Evolutionary conservation across 331 rosid genomes (phyloP).

Genomic region (Malus hybrid): DNA sequence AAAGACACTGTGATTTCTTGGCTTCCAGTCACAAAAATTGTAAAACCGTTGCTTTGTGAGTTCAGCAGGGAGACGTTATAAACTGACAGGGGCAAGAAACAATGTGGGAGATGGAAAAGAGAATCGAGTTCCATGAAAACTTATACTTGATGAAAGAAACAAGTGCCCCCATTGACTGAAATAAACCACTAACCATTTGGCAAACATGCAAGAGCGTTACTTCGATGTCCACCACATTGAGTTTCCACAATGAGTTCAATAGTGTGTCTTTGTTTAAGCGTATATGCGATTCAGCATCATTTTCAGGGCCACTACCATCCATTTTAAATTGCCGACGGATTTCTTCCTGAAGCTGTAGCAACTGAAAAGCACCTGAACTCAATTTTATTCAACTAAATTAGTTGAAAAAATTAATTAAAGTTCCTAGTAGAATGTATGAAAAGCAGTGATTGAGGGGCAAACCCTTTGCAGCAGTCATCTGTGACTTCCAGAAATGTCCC

Average conservation of each 20-base stretch:
- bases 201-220: slow-evolving; percentile 80
- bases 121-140: neutral
- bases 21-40: neutral
- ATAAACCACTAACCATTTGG: slow-evolving; percentile 52
- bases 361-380: slow-evolving; percentile 69
- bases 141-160: neutral
- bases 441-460: neutral
- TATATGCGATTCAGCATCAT: slow-evolving; percentile 56
- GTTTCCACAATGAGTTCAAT: slow-evolving; percentile 81
- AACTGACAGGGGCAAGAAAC: neutral
- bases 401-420: neutral
- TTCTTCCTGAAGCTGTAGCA: slow-evolving; percentile 80
- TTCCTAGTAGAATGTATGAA: no score
- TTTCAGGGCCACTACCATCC: slow-evolving; percentile 49
- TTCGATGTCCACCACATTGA: slow-evolving; percentile 91
- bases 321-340: slow-evolving; percentile 49
- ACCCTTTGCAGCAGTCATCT: slow-evolving; percentile 91
- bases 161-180: neutral
- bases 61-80: neutral
- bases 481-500: slow-evolving; percentile 93
- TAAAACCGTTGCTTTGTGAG: neutral
- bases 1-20: neutral
- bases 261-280: slow-evolving; percentile 62
- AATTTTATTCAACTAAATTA: slow-evolving; percentile 15
- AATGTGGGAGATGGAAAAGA: neutral